Conservation (phyloP, 2,329 filamentous ascomycete genomes). For the Sporothrix inflata region DNA sequence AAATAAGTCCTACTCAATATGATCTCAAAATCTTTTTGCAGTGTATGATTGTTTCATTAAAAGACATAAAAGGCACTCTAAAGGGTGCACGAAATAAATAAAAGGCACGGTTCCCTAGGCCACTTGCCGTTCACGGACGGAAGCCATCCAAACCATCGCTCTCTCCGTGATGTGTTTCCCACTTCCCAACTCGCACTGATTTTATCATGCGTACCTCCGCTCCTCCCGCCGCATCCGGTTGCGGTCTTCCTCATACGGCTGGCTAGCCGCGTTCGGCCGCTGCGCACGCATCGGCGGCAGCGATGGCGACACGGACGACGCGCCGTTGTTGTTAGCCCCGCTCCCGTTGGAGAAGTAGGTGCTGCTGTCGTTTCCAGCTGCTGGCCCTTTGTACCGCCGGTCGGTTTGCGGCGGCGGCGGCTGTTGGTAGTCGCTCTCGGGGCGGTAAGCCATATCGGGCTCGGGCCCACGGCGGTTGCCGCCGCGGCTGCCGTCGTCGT, state of each 20-base stretch:
- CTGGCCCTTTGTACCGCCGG: neutral
- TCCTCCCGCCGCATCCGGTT: constrained; percentile 1
- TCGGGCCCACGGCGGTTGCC: neutral
- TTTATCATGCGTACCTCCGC: neutral
- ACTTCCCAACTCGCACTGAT: neutral
- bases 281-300: neutral
- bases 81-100: neutral
- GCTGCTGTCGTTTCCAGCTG: neutral
- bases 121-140: neutral
- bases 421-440: neutral
- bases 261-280: neutral
- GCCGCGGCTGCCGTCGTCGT: no score
- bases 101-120: neutral
- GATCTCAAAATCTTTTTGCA: neutral
- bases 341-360: neutral
- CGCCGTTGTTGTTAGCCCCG: neutral
- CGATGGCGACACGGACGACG: neutral
- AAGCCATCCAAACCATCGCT: neutral
- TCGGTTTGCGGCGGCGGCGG: neutral
- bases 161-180: no score
- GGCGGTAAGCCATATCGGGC: neutral
- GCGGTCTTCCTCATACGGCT: neutral
- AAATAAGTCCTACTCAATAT: neutral
- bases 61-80: neutral
- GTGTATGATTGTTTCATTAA: neutral